Conservation (phyloP, 768 basidiomycete genomes). For the Podaxis rugospora region DNA sequence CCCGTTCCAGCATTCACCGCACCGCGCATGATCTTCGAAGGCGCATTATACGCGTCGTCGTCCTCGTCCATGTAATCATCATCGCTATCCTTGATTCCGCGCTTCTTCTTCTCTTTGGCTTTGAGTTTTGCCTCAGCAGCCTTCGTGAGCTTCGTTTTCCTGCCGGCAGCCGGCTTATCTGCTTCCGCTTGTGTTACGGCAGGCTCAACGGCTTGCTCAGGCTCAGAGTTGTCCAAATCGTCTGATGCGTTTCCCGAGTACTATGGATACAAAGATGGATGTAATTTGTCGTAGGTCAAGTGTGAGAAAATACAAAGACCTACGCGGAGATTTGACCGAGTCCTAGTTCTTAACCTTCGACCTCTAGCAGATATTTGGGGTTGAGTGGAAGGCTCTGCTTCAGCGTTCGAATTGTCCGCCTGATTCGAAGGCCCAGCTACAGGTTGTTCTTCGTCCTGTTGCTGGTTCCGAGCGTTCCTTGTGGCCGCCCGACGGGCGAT, state of each 20-base stretch:
- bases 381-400: conserved; percentile 12
- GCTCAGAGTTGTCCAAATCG: conserved; percentile 53
- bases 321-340: conserved; percentile 3
- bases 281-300: neutral
- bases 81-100: conserved; percentile 35
- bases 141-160: conserved; percentile 56
- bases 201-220: conserved; percentile 9
- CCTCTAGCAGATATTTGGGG: conserved; percentile 14
- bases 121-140: conserved; percentile 38
- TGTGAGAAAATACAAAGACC: neutral
- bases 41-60: conserved; percentile 64
- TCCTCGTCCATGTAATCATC: conserved; percentile 51
- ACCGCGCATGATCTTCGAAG: conserved; percentile 47
- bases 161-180: conserved; percentile 29
- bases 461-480: conserved; percentile 22
- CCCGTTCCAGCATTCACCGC: conserved; percentile 22
- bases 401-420: neutral
- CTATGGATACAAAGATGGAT: conserved; percentile 13
- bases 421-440: conserved; percentile 41
- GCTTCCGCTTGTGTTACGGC: neutral
- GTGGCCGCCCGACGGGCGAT: conserved; percentile 36
- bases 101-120: conserved; percentile 40
- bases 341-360: conserved; percentile 15
- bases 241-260: conserved; percentile 63
- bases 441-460: conserved; percentile 28